Conservation (phyloP, 352 stramenopile species). For the Phytophthora litchii region DNA sequence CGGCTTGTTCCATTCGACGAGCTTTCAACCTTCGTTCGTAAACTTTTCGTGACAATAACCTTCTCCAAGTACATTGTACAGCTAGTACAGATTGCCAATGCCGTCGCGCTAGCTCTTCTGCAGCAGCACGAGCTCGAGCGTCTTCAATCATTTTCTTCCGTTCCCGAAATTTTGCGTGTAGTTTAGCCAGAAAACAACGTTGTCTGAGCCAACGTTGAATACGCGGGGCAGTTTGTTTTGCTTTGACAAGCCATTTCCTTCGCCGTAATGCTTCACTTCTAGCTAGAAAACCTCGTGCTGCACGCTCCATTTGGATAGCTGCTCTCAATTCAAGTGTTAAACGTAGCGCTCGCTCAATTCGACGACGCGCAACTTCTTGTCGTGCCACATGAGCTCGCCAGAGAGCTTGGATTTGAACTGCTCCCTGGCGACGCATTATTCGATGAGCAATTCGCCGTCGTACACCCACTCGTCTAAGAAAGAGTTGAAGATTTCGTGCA, state of each 20-base stretch:
- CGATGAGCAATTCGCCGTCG: constrained; percentile 33
- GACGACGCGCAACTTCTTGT: constrained; percentile 22
- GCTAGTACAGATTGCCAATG: constrained; percentile 27
- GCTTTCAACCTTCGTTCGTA: constrained; percentile 23
- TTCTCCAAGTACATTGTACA: constrained; percentile 50
- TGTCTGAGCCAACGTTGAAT: constrained; percentile 36
- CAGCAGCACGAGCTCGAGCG: constrained; percentile 26
- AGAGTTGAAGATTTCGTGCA: constrained; percentile 53
- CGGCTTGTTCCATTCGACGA: constrained; percentile 36
- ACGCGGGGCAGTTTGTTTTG: constrained; percentile 5
- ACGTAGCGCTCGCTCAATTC: constrained; percentile 1
- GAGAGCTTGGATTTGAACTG: constrained; percentile 40
- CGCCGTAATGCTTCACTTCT: constrained; percentile 17
- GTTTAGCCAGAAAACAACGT: constrained; percentile 9
- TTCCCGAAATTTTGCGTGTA: constrained; percentile 33
- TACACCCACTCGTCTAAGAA: constrained; percentile 49
- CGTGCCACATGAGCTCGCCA: constrained; percentile 40
- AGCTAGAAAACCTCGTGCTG: constrained; percentile 33
- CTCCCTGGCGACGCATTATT: constrained; percentile 25
- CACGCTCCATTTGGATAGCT: constrained; percentile 37
- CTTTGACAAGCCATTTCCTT: constrained; percentile 26
- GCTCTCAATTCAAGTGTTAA: constrained; percentile 25
- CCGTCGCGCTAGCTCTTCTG: constrained; percentile 33
- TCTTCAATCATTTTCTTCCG: constrained; percentile 38
- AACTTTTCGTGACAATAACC: constrained; percentile 36